Base-by-base conservation (phyloP, 306 rosid genomes). In the Ziziphus jujuba region DNA sequence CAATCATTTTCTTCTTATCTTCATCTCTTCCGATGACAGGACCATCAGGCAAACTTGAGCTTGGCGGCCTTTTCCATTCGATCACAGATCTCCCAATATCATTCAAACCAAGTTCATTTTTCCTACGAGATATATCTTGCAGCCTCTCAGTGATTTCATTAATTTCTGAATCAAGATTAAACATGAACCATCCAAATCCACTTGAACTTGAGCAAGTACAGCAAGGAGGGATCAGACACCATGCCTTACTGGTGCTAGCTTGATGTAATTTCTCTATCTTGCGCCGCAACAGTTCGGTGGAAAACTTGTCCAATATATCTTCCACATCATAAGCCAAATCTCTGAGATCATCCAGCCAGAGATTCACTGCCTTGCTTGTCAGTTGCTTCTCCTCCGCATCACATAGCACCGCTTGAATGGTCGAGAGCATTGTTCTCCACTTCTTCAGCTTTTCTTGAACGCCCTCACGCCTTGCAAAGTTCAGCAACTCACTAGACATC, bases 301-400 rank as follows among this genome's bases (percentile, higher is more conserved):
- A 53, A 38, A 54, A 74, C n/a, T 51, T 63, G 35, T 66, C 80
- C 54, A 79, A 52, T 5, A 75, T 35, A 54, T 79, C 77, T 12
- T 74, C 77, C 28, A 66, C 22, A 9, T 65, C 63, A 15, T 59
- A 28, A 36, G 81, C 51, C 43, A 68, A 69, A 56, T 77, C 65
- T 45, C 19, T 31, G 25, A 77, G 81, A 50, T 77, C 72, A 0
- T 66, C 34, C 21, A 77, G 66, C 81, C 77, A 77, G 28, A 25
- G 13, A 0, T 59, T 51, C 35, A 77, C 56, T 0, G 50, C 66
- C 24, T 9, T 1, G 7, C 69, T 23, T 3, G 33, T 53, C 15
- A 40, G n/a, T 31, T 71, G 62, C 61, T 40, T 62, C 45, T 61
- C 51, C 54, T 71, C 75, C 1, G 69, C 75, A 25, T 62, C 75